Conservation (phyloP, 163 green algal species). For the Botryococcus braunii region DNA sequence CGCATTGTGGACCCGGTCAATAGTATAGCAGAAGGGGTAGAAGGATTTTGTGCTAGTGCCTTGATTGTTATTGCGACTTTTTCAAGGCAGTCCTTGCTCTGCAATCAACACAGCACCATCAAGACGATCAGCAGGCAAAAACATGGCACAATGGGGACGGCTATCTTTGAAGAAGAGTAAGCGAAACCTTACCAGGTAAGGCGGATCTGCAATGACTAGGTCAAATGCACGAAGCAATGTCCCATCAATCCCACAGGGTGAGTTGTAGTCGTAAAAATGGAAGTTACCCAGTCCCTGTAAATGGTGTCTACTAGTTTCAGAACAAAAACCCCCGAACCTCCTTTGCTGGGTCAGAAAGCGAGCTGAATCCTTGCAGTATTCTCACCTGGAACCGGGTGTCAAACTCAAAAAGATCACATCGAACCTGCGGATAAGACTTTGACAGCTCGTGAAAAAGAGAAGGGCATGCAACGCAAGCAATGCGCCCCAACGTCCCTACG, state of each 20-base stretch:
- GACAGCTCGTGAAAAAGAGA: slow-evolving; percentile 30
- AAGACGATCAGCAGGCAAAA: too few species aligned
- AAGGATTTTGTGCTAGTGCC: slow-evolving; percentile 13
- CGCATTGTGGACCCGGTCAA: slow-evolving; percentile 26
- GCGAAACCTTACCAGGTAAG: slow-evolving; percentile 43
- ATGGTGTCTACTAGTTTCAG: background rate
- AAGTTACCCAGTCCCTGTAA: slow-evolving; percentile 26
- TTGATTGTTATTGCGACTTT: slow-evolving; percentile 30
- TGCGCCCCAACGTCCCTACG: slow-evolving; percentile 6
- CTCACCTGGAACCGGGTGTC: slow-evolving; percentile 30
- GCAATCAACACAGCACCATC: too few species aligned
- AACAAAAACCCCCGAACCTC: background rate
- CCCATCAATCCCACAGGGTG: slow-evolving; percentile 17
- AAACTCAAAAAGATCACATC: slow-evolving; percentile 32
- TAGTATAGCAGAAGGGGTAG: slow-evolving; percentile 18
- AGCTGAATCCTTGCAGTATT: background rate
- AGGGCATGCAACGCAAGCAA: slow-evolving; percentile 38
- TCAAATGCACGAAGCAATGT: slow-evolving; percentile 21
- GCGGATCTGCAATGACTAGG: slow-evolving; percentile 37
- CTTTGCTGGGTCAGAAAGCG: background rate
- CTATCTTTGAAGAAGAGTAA: too few species aligned
- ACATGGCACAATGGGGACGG: too few species aligned
- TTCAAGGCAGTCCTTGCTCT: slow-evolving; percentile 35
- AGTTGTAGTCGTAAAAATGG: slow-evolving; percentile 42
- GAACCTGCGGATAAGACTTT: slow-evolving; percentile 6